Conservation (phyloP, 2,329 filamentous ascomycete genomes). For the Dothistroma pini region DNA sequence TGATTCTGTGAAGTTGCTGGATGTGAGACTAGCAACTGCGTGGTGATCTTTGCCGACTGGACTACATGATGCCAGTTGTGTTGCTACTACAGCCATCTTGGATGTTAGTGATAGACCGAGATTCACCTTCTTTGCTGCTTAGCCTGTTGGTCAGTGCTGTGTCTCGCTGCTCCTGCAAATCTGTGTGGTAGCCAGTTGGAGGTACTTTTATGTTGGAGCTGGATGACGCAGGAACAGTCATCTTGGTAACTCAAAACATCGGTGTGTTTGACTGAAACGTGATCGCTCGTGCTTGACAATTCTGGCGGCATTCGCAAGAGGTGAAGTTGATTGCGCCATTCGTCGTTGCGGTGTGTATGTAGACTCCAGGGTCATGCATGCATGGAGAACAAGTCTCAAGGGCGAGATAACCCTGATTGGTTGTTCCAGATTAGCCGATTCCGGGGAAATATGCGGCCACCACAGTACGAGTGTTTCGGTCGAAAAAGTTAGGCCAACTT, state of each 20-base stretch:
- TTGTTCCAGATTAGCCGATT: too few relatives aligned
- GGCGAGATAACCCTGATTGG: too few relatives aligned
- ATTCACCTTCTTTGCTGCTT: neutral
- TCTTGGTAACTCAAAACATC: neutral
- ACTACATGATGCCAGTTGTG: neutral
- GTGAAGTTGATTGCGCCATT: neutral
- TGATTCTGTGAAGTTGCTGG: neutral
- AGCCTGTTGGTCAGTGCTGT: neutral
- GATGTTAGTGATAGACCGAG: neutral
- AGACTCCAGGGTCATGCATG: too few relatives aligned
- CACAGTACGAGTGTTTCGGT: too few relatives aligned
- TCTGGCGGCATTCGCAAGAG: neutral
- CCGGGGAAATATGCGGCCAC: too few relatives aligned
- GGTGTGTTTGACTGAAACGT: neutral
- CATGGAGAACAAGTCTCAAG: too few relatives aligned
- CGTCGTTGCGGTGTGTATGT: neutral
- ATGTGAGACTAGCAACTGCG: neutral
- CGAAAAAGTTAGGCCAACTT: too few relatives aligned
- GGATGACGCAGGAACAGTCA: neutral
- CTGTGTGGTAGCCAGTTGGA: neutral
- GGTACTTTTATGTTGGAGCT: neutral
- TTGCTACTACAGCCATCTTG: neutral
- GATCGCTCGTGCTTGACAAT: neutral
- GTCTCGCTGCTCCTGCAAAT: neutral
- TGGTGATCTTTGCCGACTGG: neutral